These are phyloP conservation scores for Fraxinus americana DNA, from an alignment of 257 asterid species.

Conservation along the genomic window DNA sequence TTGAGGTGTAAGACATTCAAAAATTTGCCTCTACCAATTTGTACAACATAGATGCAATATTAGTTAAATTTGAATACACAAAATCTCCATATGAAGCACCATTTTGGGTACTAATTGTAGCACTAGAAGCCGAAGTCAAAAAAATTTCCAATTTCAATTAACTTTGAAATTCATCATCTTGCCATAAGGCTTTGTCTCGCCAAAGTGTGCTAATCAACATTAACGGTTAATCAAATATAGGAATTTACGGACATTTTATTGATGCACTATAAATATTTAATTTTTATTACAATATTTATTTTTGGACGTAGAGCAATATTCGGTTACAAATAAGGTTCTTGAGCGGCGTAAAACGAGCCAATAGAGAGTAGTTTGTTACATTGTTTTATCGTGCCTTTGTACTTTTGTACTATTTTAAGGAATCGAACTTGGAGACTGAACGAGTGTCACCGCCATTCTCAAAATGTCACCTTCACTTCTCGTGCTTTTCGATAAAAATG, in stretches of 20 bases:
- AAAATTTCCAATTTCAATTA: slow-evolving; percentile 1
- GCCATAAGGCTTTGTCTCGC: slow-evolving; percentile 22
- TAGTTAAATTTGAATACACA: slow-evolving; percentile 23
- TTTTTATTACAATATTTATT: too few species aligned
- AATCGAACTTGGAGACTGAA: too few species aligned
- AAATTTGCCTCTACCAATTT: slow-evolving; percentile 22
- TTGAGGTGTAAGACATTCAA: slow-evolving; percentile 6
- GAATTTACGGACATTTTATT: neutral
- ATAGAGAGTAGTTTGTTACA: too few species aligned
- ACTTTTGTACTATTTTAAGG: too few species aligned
- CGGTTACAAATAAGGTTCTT: too few species aligned
- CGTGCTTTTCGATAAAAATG: too few species aligned
- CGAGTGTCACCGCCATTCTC: too few species aligned
- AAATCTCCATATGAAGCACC: slow-evolving; percentile 1
- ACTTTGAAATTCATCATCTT: slow-evolving; percentile 21
- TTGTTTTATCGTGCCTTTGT: too few species aligned
- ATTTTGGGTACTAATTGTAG: slow-evolving; percentile 22
- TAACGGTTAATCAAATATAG: neutral
- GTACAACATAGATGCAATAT: slow-evolving; percentile 15
- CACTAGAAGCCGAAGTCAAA: slow-evolving; percentile 17
- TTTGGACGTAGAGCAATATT: too few species aligned
- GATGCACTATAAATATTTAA: too few species aligned
- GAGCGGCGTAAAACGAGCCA: too few species aligned
- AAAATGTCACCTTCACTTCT: too few species aligned
- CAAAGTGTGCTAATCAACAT: neutral